phyloP scores from a whole-genome alignment of 169 alveolate species.

The Plasmodium cynomolgi region DNA sequence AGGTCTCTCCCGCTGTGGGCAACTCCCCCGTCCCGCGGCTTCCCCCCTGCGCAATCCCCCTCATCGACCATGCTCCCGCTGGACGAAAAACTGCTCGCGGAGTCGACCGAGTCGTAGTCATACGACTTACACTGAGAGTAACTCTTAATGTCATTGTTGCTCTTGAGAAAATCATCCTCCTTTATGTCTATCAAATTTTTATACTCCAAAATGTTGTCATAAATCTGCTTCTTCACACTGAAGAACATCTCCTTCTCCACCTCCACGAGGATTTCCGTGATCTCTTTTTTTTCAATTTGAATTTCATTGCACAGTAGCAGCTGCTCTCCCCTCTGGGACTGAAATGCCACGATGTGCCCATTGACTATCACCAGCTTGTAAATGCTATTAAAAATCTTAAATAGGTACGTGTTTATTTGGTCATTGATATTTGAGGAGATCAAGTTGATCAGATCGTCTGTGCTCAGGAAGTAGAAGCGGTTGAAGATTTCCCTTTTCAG shows the following conservation, averaged over 20 bases:
- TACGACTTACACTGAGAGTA: neutral
- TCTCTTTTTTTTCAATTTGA: constrained; percentile 68
- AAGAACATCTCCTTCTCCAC: constrained; percentile 71
- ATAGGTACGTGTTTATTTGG: constrained; percentile 68
- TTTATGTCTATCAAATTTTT: constrained; percentile 70
- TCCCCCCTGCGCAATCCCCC: neutral
- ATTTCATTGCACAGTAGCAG: constrained; percentile 56
- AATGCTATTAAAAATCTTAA: constrained; percentile 62
- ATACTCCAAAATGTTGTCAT: constrained; percentile 57
- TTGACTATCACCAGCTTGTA: constrained; percentile 64
- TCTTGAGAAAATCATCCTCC: constrained; percentile 72
- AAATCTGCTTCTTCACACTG: constrained; percentile 63
- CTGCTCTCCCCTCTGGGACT: constrained; percentile 71
- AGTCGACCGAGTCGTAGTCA: neutral
- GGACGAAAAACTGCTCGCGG: constrained; percentile 6
- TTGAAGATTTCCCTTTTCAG: constrained; percentile 69
- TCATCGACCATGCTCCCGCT: neutral
- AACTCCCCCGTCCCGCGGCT: neutral
- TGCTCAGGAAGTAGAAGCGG: constrained; percentile 64
- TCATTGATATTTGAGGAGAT: constrained; percentile 70
- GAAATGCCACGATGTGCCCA: constrained; percentile 58
- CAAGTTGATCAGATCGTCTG: constrained; percentile 68
- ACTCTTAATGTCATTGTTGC: constrained; percentile 35
- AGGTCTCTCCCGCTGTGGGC: neutral
- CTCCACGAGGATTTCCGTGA: constrained; percentile 56